A percentile compares a stretch with the other conserved stretches of the same genome.
Conservation (phyloP, 129 eudicot genomes). For the Daucus carota region DNA sequence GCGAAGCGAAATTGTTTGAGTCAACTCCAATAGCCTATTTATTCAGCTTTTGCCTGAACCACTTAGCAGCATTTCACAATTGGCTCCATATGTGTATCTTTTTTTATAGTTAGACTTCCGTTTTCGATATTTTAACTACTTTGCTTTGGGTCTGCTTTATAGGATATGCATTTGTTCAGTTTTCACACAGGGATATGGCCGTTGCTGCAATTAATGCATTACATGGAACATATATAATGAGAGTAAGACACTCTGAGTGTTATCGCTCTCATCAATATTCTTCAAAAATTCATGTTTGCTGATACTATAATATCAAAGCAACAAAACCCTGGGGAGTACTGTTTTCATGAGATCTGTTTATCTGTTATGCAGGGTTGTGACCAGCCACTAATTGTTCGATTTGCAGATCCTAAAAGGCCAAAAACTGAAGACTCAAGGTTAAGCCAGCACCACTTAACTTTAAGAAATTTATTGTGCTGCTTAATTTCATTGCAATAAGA, state of each 20-base stretch:
- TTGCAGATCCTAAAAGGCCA: constrained; percentile 92
- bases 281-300: neutral
- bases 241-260: constrained; percentile 36
- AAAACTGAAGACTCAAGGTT: constrained; percentile 68
- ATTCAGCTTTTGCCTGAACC: neutral
- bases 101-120: neutral
- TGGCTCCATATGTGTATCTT: neutral
- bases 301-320: neutral
- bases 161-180: constrained; percentile 81
- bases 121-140: neutral
- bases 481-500: constrained; percentile 1
- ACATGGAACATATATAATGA: constrained; percentile 62
- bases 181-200: constrained; percentile 73
- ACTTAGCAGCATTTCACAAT: neutral
- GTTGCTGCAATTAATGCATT: constrained; percentile 71
- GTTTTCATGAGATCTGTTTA: constrained; percentile 10
- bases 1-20: neutral
- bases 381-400: constrained; percentile 68
- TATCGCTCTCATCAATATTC: neutral
- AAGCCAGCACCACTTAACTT: neutral
- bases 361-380: constrained; percentile 63
- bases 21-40: neutral
- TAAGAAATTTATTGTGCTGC: constrained; percentile 5
- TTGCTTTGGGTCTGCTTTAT: constrained; percentile 15
- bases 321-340: neutral